Evolutionary conservation across 768 basidiomycete species (phyloP).

Genomic region (Steccherinum ochraceum): DNA sequence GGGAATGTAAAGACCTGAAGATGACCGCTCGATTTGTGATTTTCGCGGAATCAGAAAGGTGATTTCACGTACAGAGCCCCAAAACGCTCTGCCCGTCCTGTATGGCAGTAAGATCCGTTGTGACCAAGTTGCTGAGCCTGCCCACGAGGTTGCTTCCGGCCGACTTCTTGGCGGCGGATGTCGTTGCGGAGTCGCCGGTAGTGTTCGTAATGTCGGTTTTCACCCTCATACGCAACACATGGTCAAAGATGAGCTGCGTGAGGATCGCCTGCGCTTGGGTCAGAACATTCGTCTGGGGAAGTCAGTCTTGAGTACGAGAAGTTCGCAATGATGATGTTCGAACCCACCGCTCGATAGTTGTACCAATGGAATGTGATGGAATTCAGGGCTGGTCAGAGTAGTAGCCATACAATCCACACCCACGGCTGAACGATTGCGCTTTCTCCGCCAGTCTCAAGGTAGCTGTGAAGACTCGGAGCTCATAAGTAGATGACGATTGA

Average conservation of each 20-base stretch:
- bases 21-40: not conserved
- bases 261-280: constrained; percentile 44
- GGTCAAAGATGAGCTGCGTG: constrained; percentile 45
- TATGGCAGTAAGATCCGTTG: constrained; percentile 45
- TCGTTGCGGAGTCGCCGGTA: constrained; percentile 10
- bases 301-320: not conserved
- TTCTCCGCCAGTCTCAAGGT: constrained; percentile 51
- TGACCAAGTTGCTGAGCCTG: constrained; percentile 72
- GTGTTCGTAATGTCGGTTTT: constrained; percentile 32
- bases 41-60: not conserved
- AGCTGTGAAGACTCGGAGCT: constrained; percentile 31
- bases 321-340: not conserved
- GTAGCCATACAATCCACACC: constrained; percentile 58
- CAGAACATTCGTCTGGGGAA: constrained; percentile 31
- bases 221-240: constrained; percentile 54
- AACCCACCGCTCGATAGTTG: constrained; percentile 24
- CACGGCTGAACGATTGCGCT: constrained; percentile 51
- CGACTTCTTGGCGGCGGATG: not conserved
- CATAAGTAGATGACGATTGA: constrained; percentile 4
- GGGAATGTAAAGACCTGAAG: constrained; percentile 23
- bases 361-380: constrained; percentile 49
- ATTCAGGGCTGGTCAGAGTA: constrained; percentile 39
- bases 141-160: constrained; percentile 52
- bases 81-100: constrained; percentile 21
- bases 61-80: constrained; percentile 6